Base-by-base conservation (phyloP, 1,284 basidiomycete species). In the Coriolopsis trogii region DNA sequence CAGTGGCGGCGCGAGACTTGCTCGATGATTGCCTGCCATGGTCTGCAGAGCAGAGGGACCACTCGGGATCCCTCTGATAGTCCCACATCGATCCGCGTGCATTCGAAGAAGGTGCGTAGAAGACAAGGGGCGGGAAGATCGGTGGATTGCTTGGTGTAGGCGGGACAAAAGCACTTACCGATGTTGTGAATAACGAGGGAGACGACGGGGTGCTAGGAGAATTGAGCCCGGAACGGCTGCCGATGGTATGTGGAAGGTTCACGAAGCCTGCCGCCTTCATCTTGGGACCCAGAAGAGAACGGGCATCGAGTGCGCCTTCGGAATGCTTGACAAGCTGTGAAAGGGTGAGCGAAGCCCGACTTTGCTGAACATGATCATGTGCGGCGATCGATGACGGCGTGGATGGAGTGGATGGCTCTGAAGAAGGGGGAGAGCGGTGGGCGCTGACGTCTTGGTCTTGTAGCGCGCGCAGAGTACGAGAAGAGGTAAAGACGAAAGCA, bases 261-360 rank as follows among this genome's bases (percentile, higher is more conserved):
- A 67, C 63, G 54, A 68, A 68, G 18, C 67, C 67, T 13, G 67
- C 67, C 6, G 66, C 67, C 29, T 63, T 59, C 67, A 68, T 68
- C 41, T 64, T 67, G 40, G 63, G 59, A n/a, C 64, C 66, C 18
- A 68, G 62, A 24, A 63, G 61, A 21, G 55, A 57, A 26, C 66
- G 64, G n/a, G 66, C 59, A 51, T 66, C 64, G 47, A 65, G 39
- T 15, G 67, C 67, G 18, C 67, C 67, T 20, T 58, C 55, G 6
- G 66, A 65, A 47, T 68, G 67, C 29, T 53, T 56, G 12, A 62
- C 60, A 23, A 67, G 60, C 49, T 67, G 67, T 4, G 59, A 54
- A 13, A 52, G 47, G 1, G 62, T 62, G 36, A 68, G 56, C 21
- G 51, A 38, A 10, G 62, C 54, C 18, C 49, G 49, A 25, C 43